Base-by-base conservation (phyloP, 2,329 filamentous ascomycete species). In the Apiospora kogelbergensis region DNA sequence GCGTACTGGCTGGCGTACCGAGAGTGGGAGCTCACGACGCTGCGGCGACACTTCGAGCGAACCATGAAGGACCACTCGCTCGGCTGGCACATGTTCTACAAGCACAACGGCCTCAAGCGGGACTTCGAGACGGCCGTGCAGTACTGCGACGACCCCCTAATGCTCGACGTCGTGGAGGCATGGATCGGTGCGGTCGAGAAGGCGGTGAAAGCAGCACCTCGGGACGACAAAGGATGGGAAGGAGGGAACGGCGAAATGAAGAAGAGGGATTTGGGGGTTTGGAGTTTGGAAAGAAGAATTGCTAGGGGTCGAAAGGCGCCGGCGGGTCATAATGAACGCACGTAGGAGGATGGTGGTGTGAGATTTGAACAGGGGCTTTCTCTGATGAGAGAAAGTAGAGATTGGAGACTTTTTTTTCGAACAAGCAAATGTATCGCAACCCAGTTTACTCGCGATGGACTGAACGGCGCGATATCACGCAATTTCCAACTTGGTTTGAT, bases 71-170 rank as follows among this genome's bases (percentile, higher is more conserved):
- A 67, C 10, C 65, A 6, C 1, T 74, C 71, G 1, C 74, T 74
- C 9, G 69, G 45, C 3, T 78, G 76, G 71, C 69, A 76, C 44
- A 65, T 73, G 3, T 63, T 73, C 1, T 69, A 68, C 22, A 60
- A 68, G 44, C 37, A 24, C 11, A 68, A 63, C 20, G 48, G 24
- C 11, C 33, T 69, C 11, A 67, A 71, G 37, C 73, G 75, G 41
- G 77, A 79, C 44, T 78, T 74, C 68, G 76, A 80, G 53, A 71
- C 72, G 10, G 78, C 77, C 0, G 71, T 80, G 2, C 73, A 76
- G 68, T 73, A 78, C 57, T 77, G 76, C 44, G 74, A 77, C 60
- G 74, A 76, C 45, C 73, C 75, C 40, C 70, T 72, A 26, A 46
- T 70, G 9, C 70, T 74, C 30, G 53, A 66, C 63, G 9, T 48